Conservation (phyloP, 2,329 filamentous ascomycete species). For the Pseudocercospora eumusae region DNA sequence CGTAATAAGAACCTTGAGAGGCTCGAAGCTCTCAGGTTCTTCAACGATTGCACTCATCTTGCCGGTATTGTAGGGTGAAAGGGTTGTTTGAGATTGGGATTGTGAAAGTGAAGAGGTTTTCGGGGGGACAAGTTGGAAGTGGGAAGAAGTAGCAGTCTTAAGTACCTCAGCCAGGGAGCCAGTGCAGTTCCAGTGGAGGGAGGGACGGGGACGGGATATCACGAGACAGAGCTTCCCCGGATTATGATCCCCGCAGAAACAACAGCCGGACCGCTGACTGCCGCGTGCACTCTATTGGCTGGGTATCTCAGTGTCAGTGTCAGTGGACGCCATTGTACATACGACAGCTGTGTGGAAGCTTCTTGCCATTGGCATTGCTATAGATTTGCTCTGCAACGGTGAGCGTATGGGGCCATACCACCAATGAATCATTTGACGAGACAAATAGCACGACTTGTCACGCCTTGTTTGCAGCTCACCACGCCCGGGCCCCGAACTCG, state of each 20-base stretch:
- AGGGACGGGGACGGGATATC: too few species aligned
- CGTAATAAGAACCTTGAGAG: slow-evolving; percentile 62
- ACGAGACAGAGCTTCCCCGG: background rate
- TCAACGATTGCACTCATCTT: slow-evolving; percentile 53
- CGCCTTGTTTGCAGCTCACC: background rate
- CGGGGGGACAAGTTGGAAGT: background rate
- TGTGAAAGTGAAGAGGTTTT: slow-evolving; percentile 1
- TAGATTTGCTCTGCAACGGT: background rate
- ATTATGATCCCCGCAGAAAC: background rate
- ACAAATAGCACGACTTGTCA: background rate
- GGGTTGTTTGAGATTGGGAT: slow-evolving; percentile 13
- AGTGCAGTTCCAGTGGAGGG: background rate
- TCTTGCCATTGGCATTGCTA: background rate
- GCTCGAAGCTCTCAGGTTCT: slow-evolving; percentile 45
- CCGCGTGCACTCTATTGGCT: background rate
- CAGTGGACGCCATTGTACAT: background rate
- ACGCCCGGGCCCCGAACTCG: background rate
- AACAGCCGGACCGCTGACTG: background rate
- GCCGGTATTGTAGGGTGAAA: slow-evolving; percentile 30
- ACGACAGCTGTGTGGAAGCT: background rate
- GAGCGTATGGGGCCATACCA: background rate
- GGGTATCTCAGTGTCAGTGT: background rate
- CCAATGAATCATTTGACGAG: background rate
- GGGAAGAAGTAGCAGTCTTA: background rate
- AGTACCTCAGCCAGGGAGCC: slow-evolving; percentile 5